These are phyloP conservation scores for Arctostaphylos glauca DNA, from an alignment of 148 eudicot species.

Conservation along the genomic window DNA sequence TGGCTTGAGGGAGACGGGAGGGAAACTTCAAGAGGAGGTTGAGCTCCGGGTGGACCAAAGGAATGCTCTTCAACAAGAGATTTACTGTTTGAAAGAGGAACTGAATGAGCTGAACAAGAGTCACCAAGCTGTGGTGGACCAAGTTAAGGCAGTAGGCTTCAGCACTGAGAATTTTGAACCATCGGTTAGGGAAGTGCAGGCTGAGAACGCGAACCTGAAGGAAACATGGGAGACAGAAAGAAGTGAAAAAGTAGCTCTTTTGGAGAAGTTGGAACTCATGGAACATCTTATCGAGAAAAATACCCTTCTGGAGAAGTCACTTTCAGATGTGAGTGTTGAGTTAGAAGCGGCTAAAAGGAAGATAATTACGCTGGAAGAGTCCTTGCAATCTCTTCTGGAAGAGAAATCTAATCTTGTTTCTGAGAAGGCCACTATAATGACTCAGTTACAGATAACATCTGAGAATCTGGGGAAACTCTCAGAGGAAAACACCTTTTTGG, in stretches of 20 bases:
- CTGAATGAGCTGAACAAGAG: slow-evolving; percentile 52
- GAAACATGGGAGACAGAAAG: slow-evolving; percentile 52
- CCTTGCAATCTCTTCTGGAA: slow-evolving; percentile 49
- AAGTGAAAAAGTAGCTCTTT: slow-evolving; percentile 58
- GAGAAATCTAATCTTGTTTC: slow-evolving; percentile 60
- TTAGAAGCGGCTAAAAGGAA: slow-evolving; percentile 66
- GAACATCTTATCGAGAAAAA: slow-evolving; percentile 78
- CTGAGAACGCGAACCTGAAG: slow-evolving; percentile 55
- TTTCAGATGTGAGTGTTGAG: slow-evolving; percentile 64
- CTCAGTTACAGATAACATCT: slow-evolving; percentile 59
- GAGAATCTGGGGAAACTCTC: slow-evolving; percentile 73
- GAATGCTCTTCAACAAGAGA: slow-evolving; percentile 87
- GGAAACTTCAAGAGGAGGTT: slow-evolving; percentile 64
- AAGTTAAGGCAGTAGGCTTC: slow-evolving; percentile 65
- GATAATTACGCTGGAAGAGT: slow-evolving; percentile 64
- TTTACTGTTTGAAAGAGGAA: slow-evolving; percentile 74
- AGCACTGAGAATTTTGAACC: slow-evolving; percentile 51
- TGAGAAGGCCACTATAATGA: slow-evolving; percentile 60
- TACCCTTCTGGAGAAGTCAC: slow-evolving; percentile 67
- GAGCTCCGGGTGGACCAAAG: slow-evolving; percentile 68
- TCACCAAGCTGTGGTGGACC: slow-evolving; percentile 46
- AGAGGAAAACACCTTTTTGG: slow-evolving; percentile 66
- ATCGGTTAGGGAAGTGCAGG: slow-evolving; percentile 66
- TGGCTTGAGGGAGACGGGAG: slow-evolving; percentile 49
- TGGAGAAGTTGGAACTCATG: slow-evolving; percentile 62